Percentiles rank a stretch among this genome's conserved stretches.
These are phyloP conservation scores for Beauveria caledonica DNA, from an alignment of 2,329 filamentous ascomycete genomes.

Conservation along the genomic window DNA sequence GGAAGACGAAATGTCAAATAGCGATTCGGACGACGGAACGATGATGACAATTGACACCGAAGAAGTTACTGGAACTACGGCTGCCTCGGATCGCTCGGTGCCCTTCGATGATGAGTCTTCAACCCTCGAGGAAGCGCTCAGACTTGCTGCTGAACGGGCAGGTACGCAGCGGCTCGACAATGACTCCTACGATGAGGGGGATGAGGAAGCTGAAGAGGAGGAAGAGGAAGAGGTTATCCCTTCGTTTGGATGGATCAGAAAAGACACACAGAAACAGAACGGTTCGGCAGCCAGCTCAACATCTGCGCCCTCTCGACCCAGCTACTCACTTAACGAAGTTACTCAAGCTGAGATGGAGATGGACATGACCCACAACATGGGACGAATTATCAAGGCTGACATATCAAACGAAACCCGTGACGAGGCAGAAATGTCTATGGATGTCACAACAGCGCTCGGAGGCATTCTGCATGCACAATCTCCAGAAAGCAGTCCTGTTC, in stretches of 20 bases:
- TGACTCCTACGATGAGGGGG: constrained; percentile 27
- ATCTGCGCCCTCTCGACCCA: not conserved
- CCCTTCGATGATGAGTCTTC: constrained; percentile 57
- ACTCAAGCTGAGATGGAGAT: constrained; percentile 38
- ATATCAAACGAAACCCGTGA: constrained; percentile 34
- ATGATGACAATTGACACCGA: constrained; percentile 78
- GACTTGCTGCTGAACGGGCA: constrained; percentile 66
- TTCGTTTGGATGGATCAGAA: constrained; percentile 67
- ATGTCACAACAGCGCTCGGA: constrained; percentile 77
- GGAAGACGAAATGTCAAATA: constrained; percentile 31
- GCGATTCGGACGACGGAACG: constrained; percentile 65
- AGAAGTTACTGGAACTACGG: constrained; percentile 62
- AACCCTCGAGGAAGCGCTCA: constrained; percentile 68
- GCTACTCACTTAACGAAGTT: constrained; percentile 19
- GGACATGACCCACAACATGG: constrained; percentile 49
- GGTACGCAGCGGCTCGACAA: constrained; percentile 62
- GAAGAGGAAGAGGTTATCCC: constrained; percentile 63
- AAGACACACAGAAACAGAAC: constrained; percentile 26
- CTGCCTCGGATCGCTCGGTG: constrained; percentile 51
- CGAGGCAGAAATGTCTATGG: constrained; percentile 79
- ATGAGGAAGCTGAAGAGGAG: constrained; percentile 46
- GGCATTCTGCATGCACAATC: constrained; percentile 54
- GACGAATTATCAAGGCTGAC: constrained; percentile 41
- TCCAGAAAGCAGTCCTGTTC: constrained; percentile 3
- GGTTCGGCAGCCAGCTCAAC: not conserved